phyloP scores from a whole-genome alignment of 2,329 filamentous ascomycete genomes.

The Hymenoscyphus occultus region DNA sequence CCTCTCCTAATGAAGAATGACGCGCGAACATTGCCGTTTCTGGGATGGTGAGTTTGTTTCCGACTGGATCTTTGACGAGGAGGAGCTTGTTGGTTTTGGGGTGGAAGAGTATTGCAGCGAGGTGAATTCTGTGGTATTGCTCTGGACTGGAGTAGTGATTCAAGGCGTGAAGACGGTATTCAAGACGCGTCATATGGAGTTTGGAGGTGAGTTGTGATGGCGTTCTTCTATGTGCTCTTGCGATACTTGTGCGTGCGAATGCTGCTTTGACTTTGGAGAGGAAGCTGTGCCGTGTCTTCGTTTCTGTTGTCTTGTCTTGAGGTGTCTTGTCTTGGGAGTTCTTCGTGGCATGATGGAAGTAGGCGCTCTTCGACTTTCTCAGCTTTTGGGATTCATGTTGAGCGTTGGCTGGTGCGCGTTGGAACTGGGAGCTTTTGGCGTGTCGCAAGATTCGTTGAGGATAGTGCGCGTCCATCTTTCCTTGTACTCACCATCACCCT shows the following conservation, averaged over 20 bases:
- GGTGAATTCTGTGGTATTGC: conserved; percentile 2
- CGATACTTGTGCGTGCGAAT: background rate
- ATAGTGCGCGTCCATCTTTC: background rate
- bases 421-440: background rate
- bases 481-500: no score
- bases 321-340: background rate
- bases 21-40: background rate
- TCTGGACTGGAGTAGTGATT: background rate
- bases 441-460: background rate
- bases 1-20: background rate
- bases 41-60: background rate
- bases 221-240: background rate
- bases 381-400: background rate
- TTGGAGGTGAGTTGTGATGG: background rate
- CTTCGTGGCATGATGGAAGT: background rate
- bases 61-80: background rate
- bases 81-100: background rate
- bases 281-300: background rate
- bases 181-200: background rate
- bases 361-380: background rate
- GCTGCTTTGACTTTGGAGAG: background rate
- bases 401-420: background rate
- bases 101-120: background rate
- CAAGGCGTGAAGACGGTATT: background rate
- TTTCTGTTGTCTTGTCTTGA: background rate